Conservation (phyloP, 257 asterid species). For the Linaria vulgaris region DNA sequence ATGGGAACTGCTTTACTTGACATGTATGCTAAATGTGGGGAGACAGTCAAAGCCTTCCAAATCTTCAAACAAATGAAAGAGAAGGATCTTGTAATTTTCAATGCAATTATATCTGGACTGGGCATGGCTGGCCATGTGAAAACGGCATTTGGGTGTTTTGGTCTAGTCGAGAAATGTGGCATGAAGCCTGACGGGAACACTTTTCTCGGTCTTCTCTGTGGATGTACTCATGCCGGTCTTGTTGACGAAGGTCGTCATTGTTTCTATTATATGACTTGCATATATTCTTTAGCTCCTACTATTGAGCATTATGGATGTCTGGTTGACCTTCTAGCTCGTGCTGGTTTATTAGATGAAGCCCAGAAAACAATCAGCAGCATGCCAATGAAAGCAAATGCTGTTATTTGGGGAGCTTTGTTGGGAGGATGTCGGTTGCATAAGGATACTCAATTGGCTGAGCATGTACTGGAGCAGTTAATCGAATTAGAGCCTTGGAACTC, state of each 20-base stretch:
- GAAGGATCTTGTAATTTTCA: slow-evolving; percentile 12
- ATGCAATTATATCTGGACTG: slow-evolving; percentile 8
- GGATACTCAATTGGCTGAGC: slow-evolving; percentile 46
- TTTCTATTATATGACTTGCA: neutral
- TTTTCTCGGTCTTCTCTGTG: slow-evolving; percentile 12
- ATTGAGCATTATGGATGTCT: slow-evolving; percentile 50
- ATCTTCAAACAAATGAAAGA: neutral
- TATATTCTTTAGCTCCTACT: slow-evolving; percentile 31
- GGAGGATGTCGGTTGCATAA: slow-evolving; percentile 48
- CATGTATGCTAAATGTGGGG: slow-evolving; percentile 17
- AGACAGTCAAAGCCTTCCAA: neutral
- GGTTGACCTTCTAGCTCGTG: slow-evolving; percentile 51
- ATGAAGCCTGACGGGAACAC: slow-evolving; percentile 15
- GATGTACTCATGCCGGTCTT: slow-evolving; percentile 19
- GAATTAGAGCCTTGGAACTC: slow-evolving; percentile 12
- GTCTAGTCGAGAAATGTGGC: slow-evolving; percentile 7
- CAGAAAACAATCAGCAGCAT: slow-evolving; percentile 30
- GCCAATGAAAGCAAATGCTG: slow-evolving; percentile 44
- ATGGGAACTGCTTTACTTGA: slow-evolving; percentile 13
- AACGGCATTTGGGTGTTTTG: slow-evolving; percentile 15
- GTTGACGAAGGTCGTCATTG: slow-evolving; percentile 14
- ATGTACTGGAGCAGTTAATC: slow-evolving; percentile 10
- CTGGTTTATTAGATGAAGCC: slow-evolving; percentile 43
- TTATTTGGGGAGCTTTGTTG: slow-evolving; percentile 49
- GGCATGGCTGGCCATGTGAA: slow-evolving; percentile 6